Conservation (phyloP, 495 filamentous ascomycete species). For the Aspergillus biplanus region DNA sequence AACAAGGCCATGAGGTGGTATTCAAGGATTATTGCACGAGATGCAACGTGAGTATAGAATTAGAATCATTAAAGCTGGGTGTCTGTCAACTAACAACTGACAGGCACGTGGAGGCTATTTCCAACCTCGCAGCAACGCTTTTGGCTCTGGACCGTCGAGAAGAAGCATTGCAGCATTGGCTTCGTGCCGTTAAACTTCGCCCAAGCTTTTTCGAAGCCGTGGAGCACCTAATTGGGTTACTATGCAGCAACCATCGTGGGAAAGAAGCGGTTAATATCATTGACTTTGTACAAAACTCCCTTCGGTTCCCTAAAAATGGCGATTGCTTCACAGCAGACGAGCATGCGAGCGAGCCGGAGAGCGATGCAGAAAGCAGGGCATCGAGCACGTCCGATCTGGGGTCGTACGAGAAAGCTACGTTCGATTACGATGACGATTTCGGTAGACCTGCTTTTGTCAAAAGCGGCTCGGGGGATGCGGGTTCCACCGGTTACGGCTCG, state of each 20-base stretch:
- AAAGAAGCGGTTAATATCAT: constrained; percentile 90
- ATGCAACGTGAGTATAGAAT: constrained; percentile 64
- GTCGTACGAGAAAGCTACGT: constrained; percentile 57
- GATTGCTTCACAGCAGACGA: constrained; percentile 56
- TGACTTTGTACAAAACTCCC: constrained; percentile 78
- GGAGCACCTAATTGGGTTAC: constrained; percentile 88
- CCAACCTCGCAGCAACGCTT: constrained; percentile 87
- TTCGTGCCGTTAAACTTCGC: constrained; percentile 76
- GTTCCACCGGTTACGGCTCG: constrained; percentile 66
- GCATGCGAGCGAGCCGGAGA: constrained; percentile 59
- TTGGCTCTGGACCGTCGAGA: constrained; percentile 79
- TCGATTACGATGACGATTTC: constrained; percentile 61
- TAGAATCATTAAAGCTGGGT: constrained; percentile 10
- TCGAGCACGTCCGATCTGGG: constrained; percentile 53
- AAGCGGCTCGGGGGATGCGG: constrained; percentile 34
- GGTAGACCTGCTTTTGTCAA: constrained; percentile 30
- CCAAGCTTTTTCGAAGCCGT: constrained; percentile 96
- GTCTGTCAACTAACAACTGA: background rate
- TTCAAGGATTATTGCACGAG: constrained; percentile 77
- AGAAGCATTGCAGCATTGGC: constrained; percentile 88
- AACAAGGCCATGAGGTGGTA: constrained; percentile 89
- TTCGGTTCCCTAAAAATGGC: constrained; percentile 58
- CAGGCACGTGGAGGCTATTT: constrained; percentile 93
- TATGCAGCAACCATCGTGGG: constrained; percentile 80
- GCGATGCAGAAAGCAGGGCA: constrained; percentile 54